These are phyloP conservation scores for Pachysandra terminalis DNA, from an alignment of 164 flowering plant genomes.

Conservation along the genomic window DNA sequence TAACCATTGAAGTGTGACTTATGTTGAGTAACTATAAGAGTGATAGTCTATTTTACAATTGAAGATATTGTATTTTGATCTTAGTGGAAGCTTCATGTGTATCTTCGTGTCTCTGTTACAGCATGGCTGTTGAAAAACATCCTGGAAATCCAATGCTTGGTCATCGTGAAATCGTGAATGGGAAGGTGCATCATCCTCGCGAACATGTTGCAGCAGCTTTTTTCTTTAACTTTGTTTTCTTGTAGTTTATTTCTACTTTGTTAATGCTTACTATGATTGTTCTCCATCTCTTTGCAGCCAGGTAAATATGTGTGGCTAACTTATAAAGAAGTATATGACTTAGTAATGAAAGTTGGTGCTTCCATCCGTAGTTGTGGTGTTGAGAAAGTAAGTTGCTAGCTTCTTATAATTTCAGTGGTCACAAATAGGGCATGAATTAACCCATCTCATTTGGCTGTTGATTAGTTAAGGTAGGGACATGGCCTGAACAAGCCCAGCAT, in stretches of 20 bases:
- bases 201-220: neutral
- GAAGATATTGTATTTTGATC: neutral
- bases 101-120: conserved; percentile 25
- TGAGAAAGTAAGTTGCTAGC: conserved; percentile 53
- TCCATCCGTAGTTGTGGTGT: conserved; percentile 76
- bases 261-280: neutral
- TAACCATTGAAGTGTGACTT: too few relatives aligned
- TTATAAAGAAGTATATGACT: conserved; percentile 79
- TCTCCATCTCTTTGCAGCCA: conserved; percentile 43
- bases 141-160: conserved; percentile 90
- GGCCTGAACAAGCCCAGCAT: too few relatives aligned
- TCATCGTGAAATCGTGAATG: conserved; percentile 54
- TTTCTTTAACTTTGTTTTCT: neutral
- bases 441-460: neutral
- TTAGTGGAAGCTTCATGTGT: neutral
- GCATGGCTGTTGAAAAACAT: conserved; percentile 65
- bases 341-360: conserved; percentile 62
- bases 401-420: too few relatives aligned
- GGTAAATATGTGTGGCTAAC: conserved; percentile 86
- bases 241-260: neutral
- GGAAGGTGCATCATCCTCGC: conserved; percentile 43
- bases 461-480: neutral
- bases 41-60: neutral
- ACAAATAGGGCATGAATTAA: neutral
- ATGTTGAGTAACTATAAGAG: too few relatives aligned